Conservation (phyloP, 2,329 filamentous ascomycete species). For the Aspergillus latus region DNA sequence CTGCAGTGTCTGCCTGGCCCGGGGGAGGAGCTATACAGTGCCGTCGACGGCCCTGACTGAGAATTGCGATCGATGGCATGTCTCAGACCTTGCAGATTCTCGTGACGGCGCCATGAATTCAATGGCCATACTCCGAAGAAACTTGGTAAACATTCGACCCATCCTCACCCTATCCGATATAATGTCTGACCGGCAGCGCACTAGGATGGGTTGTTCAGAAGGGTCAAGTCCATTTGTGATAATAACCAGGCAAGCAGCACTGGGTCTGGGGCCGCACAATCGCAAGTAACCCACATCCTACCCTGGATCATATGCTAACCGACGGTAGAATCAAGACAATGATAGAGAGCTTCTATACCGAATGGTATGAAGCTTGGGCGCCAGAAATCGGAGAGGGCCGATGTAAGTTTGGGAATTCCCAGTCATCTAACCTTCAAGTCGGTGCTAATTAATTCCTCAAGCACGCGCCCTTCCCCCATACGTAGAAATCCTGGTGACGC, state of each 20-base stretch:
- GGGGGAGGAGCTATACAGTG: slow-evolving; percentile 67
- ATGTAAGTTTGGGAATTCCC: slow-evolving; percentile 36
- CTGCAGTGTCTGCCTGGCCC: slow-evolving; percentile 63
- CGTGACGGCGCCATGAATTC: slow-evolving; percentile 72
- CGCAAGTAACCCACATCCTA: slow-evolving; percentile 20
- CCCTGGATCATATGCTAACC: slow-evolving; percentile 11
- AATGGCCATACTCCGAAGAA: slow-evolving; percentile 67
- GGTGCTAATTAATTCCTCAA: slow-evolving; percentile 45
- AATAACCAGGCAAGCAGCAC: slow-evolving; percentile 33
- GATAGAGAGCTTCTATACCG: slow-evolving; percentile 65
- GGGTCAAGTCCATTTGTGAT: slow-evolving; percentile 40
- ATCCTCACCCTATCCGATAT: neutral
- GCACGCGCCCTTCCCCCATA: slow-evolving; percentile 61
- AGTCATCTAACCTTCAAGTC: neutral
- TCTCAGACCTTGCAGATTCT: slow-evolving; percentile 61
- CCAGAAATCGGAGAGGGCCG: slow-evolving; percentile 56
- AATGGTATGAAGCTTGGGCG: slow-evolving; percentile 65
- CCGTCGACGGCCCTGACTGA: slow-evolving; percentile 66
- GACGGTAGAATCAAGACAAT: slow-evolving; percentile 52
- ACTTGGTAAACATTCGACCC: slow-evolving; percentile 52
- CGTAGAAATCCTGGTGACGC: slow-evolving; percentile 71
- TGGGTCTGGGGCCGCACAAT: slow-evolving; percentile 34
- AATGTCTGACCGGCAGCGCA: slow-evolving; percentile 10
- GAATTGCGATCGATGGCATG: slow-evolving; percentile 69
- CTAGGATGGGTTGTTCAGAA: slow-evolving; percentile 35